Conservation (phyloP, 2,329 filamentous ascomycete genomes). For the Madurella mycetomatis region DNA sequence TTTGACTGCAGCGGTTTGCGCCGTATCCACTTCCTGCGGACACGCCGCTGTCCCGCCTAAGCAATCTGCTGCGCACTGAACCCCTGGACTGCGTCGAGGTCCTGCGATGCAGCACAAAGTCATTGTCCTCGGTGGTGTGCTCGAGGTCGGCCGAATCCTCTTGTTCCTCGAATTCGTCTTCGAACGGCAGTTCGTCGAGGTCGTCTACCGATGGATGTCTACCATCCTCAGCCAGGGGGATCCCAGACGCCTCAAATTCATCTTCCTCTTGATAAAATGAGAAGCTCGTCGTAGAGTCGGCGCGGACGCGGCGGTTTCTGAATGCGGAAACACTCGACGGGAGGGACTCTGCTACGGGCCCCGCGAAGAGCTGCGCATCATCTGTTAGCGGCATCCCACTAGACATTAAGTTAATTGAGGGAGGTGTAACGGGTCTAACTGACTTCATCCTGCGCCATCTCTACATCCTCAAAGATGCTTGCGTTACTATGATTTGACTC, state of each 20-base stretch:
- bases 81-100: constrained; percentile 57
- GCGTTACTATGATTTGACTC: constrained; percentile 67
- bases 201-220: constrained; percentile 30
- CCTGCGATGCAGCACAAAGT: constrained; percentile 53
- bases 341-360: constrained; percentile 92
- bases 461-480: constrained; percentile 90
- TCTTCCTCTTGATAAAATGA: constrained; percentile 74
- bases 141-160: constrained; percentile 37
- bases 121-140: constrained; percentile 32
- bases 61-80: constrained; percentile 60
- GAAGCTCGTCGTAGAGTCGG: constrained; percentile 84
- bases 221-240: constrained; percentile 29
- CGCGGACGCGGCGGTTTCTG: constrained; percentile 72
- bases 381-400: constrained; percentile 2
- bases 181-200: constrained; percentile 39
- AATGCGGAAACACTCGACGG: constrained; percentile 92
- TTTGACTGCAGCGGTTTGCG: constrained; percentile 70
- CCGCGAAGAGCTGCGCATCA: constrained; percentile 65
- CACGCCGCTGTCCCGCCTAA: constrained; percentile 64
- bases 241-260: constrained; percentile 30
- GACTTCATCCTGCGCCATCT: constrained; percentile 97
- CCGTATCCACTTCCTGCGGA: constrained; percentile 63
- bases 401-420: background rate
- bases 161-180: constrained; percentile 37
- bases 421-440: constrained; percentile 18